Evolutionary conservation across 345 rosid genomes (phyloP).

Genomic region (Bruguiera gymnorhiza): DNA sequence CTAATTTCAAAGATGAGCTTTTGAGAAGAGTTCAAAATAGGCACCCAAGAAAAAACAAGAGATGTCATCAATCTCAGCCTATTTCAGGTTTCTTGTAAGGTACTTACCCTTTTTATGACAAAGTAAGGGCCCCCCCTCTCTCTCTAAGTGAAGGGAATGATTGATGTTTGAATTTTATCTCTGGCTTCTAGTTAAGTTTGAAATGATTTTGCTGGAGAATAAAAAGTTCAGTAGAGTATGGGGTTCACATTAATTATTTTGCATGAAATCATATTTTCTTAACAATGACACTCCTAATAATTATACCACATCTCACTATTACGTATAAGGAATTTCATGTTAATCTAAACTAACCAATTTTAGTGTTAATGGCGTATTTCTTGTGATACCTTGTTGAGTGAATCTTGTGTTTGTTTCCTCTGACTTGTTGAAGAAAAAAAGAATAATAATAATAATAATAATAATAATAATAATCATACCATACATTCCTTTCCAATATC

Average conservation of each 20-base stretch:
- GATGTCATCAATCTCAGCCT: constrained; percentile 16
- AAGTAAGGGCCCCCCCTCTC: not conserved
- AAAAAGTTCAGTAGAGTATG: constrained; percentile 26
- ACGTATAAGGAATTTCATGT: too few species aligned
- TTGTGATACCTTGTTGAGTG: too few species aligned
- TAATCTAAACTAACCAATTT: too few species aligned
- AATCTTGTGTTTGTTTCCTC: too few species aligned
- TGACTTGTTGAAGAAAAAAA: too few species aligned
- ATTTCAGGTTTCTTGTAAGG: constrained; percentile 7
- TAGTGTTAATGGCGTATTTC: too few species aligned
- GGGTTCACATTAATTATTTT: constrained; percentile 40
- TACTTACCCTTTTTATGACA: not conserved
- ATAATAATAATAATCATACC: too few species aligned
- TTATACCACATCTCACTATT: constrained; percentile 8
- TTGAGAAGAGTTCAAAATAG: constrained; percentile 5
- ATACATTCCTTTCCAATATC: constrained; percentile 11
- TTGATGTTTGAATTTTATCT: constrained; percentile 32
- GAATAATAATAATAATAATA: too few species aligned
- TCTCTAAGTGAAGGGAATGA: constrained; percentile 21
- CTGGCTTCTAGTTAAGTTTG: constrained; percentile 30
- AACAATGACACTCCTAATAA: constrained; percentile 29
- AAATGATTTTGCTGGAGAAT: constrained; percentile 31
- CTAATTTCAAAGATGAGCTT: not conserved
- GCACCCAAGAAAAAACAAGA: constrained; percentile 18
- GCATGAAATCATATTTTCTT: constrained; percentile 44